Evolutionary conservation across 805 yeast genomes (phyloP).

Genomic region (Metschnikowia santaceciliae): DNA sequence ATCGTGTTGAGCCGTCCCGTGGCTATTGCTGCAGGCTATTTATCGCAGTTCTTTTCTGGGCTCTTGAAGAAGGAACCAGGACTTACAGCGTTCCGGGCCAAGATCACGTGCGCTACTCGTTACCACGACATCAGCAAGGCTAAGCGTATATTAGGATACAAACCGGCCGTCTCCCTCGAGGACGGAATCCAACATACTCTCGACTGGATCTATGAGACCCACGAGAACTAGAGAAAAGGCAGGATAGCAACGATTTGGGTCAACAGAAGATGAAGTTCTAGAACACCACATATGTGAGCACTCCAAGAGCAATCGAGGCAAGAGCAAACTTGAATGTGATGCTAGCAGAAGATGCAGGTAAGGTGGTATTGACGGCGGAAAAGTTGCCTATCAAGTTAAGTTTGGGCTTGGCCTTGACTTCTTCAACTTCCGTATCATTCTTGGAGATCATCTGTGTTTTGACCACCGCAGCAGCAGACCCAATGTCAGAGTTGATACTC

Average conservation of each 20-base stretch:
- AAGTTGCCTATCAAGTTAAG: slow-evolving; percentile 8
- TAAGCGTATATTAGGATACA: slow-evolving; percentile 67
- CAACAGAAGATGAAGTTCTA: not conserved
- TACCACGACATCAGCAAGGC: slow-evolving; percentile 93
- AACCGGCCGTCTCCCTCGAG: slow-evolving; percentile 73
- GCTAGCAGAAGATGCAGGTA: slow-evolving; percentile 6
- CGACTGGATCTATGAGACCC: slow-evolving; percentile 81
- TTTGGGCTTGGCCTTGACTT: slow-evolving; percentile 5
- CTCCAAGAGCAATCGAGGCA: slow-evolving; percentile 4
- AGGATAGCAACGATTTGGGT: not conserved
- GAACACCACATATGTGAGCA: slow-evolving; percentile 5
- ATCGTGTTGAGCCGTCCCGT: slow-evolving; percentile 67
- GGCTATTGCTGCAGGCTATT: slow-evolving; percentile 79
- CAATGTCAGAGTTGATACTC: slow-evolving; percentile 6
- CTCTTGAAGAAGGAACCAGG: slow-evolving; percentile 82
- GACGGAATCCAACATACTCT: slow-evolving; percentile 76
- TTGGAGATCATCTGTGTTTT: slow-evolving; percentile 6
- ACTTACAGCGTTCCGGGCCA: slow-evolving; percentile 93
- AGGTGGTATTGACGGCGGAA: not conserved
- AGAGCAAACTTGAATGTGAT: slow-evolving; percentile 2
- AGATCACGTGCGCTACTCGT: slow-evolving; percentile 86
- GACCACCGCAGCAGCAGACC: slow-evolving; percentile 9
- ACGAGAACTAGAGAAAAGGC: slow-evolving; percentile 7
- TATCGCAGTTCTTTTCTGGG: slow-evolving; percentile 70
- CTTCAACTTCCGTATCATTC: not conserved